A percentile compares a stretch with the other conserved stretches of the same genome.
These are phyloP conservation scores for Pichia cactophila DNA, from an alignment of 1,139 yeast genomes.

Conservation along the genomic window DNA sequence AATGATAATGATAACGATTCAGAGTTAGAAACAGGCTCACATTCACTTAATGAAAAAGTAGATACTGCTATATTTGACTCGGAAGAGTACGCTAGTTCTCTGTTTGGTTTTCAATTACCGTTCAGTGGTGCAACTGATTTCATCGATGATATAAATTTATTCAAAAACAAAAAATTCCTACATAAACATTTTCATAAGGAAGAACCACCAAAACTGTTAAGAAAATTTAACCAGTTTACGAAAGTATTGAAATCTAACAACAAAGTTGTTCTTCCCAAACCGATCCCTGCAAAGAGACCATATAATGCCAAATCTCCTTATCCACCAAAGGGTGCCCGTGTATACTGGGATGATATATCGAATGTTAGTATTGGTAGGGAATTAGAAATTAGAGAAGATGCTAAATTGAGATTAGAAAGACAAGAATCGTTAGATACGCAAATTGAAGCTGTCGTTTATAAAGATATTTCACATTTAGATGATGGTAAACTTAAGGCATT, in stretches of 20 bases:
- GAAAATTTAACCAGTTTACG: conserved; percentile 2
- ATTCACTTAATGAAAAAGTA: neutral
- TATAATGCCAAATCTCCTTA: conserved; percentile 34
- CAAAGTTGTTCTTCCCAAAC: neutral
- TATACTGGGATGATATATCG: conserved; percentile 12
- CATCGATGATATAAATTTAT: conserved; percentile 4
- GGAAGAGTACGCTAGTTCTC: neutral
- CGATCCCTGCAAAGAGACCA: conserved; percentile 30
- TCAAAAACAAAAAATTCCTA: neutral
- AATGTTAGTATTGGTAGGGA: conserved; percentile 26
- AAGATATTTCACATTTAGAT: conserved; percentile 49
- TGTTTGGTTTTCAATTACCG: conserved; percentile 12
- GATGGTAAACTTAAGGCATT: conserved; percentile 66
- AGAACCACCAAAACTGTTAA: neutral
- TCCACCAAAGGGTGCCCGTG: conserved; percentile 24
- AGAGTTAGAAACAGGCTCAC: neutral
- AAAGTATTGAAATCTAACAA: neutral
- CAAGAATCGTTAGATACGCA: conserved; percentile 53
- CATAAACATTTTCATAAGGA: neutral
- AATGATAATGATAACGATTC: neutral
- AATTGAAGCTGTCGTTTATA: conserved; percentile 57
- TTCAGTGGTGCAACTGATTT: conserved; percentile 9
- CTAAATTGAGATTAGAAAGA: conserved; percentile 42
- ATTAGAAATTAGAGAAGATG: conserved; percentile 29
- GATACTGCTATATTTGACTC: neutral